phyloP scores from a whole-genome alignment of 1,284 basidiomycete genomes.

The Chalciporus piperatoides region DNA sequence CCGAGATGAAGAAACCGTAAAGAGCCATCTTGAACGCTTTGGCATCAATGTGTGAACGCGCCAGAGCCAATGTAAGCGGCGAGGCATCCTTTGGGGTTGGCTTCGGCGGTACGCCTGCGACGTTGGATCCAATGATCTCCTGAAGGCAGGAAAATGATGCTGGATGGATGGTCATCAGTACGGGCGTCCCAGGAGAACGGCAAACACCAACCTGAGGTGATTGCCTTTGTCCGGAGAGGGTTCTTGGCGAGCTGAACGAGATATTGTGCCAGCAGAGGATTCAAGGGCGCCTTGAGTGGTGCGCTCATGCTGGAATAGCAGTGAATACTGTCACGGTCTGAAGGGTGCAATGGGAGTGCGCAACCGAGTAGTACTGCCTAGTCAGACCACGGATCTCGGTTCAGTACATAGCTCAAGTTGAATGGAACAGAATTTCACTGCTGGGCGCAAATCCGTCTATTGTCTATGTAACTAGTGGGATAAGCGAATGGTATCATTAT shows the following conservation, averaged over 20 bases:
- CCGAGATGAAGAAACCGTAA: conserved; percentile 84
- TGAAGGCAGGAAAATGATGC: conserved; percentile 72
- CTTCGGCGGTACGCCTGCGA: conserved; percentile 55
- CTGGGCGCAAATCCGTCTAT: conserved; percentile 1
- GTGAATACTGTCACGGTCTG: no score
- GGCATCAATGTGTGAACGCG: conserved; percentile 53
- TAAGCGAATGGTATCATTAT: conserved; percentile 14
- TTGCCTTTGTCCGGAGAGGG: conserved; percentile 71
- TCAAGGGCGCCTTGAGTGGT: conserved; percentile 29
- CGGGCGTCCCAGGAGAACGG: background rate
- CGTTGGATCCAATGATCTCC: conserved; percentile 73
- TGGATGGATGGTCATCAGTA: conserved; percentile 27
- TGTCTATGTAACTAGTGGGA: background rate
- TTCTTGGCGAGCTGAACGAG: conserved; percentile 57
- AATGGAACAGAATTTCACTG: no score
- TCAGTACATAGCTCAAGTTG: no score
- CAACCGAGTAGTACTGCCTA: no score
- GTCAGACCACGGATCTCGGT: no score
- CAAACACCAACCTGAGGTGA: conserved; percentile 54
- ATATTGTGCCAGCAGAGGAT: conserved; percentile 62
- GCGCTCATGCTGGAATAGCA: conserved; percentile 33
- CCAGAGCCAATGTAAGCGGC: conserved; percentile 48
- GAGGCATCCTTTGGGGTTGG: conserved; percentile 54
- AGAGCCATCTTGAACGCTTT: conserved; percentile 79
- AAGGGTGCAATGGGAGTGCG: no score